A percentile compares a stretch with the other conserved stretches of the same genome.
Conservation (phyloP, 2,329 filamentous ascomycete species). For the Colletotrichum eleusines region DNA sequence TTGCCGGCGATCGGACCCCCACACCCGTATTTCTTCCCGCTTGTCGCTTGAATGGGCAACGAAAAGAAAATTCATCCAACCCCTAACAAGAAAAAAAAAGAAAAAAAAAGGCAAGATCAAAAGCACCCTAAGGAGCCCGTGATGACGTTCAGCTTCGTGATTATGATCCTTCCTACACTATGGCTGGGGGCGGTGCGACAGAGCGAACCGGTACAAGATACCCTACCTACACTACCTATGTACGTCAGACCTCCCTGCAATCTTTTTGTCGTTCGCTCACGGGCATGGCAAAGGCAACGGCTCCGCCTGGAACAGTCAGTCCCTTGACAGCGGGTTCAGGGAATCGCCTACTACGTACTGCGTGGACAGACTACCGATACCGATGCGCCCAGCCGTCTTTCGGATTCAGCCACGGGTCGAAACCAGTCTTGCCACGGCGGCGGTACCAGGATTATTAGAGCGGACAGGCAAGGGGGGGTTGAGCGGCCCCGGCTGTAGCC, state of each 20-base stretch:
- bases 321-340: constrained; percentile 3
- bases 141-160: neutral
- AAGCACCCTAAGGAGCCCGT: neutral
- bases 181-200: neutral
- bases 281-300: constrained; percentile 6
- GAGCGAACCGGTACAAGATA: neutral
- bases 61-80: neutral
- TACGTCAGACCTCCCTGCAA: constrained; percentile 10
- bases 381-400: constrained; percentile 12
- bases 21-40: neutral
- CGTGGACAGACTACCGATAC: neutral
- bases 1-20: neutral
- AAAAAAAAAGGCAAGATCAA: no score
- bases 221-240: no score
- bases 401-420: constrained; percentile 17
- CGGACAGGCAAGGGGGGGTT: constrained; percentile 17
- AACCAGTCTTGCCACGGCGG: constrained; percentile 29
- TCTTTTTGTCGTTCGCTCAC: constrained; percentile 13
- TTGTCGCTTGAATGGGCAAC: neutral
- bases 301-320: constrained; percentile 15
- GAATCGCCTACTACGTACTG: constrained; percentile 2
- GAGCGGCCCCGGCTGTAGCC: constrained; percentile 1
- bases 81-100: neutral
- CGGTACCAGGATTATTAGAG: constrained; percentile 16
- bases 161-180: neutral